phyloP scores from a whole-genome alignment of 2,329 filamentous ascomycete species.

The Epichloe sibirici region DNA sequence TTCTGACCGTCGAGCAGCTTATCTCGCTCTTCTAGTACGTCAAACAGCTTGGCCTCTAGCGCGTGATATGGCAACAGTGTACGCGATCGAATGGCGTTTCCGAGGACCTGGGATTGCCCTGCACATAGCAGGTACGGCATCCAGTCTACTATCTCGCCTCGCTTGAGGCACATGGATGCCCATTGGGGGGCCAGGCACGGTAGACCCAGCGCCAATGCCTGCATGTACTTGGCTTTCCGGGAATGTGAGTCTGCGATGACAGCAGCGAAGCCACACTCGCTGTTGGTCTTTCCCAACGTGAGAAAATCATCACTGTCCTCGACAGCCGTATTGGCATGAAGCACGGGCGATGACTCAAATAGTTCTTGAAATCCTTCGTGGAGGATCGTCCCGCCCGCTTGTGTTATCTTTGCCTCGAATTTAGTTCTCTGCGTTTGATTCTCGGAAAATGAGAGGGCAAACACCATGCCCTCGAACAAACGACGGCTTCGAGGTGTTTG shows the following conservation, averaged over 20 bases:
- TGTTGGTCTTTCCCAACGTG: slow-evolving; percentile 38
- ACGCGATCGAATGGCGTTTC: slow-evolving; percentile 66
- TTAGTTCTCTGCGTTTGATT: slow-evolving; percentile 27
- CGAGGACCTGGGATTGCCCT: slow-evolving; percentile 65
- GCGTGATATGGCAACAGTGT: slow-evolving; percentile 51
- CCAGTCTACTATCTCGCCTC: slow-evolving; percentile 57
- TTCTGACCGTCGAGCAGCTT: slow-evolving; percentile 51
- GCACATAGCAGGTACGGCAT: slow-evolving; percentile 72
- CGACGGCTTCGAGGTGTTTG: slow-evolving; percentile 14
- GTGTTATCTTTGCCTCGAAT: slow-evolving; percentile 50
- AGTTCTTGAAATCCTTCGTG: slow-evolving; percentile 69
- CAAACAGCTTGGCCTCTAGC: slow-evolving; percentile 38
- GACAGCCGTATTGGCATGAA: slow-evolving; percentile 18
- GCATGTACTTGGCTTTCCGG: slow-evolving; percentile 83
- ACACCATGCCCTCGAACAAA: slow-evolving; percentile 72
- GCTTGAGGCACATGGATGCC: slow-evolving; percentile 59
- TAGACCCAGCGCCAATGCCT: slow-evolving; percentile 79
- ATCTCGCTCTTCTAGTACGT: slow-evolving; percentile 47
- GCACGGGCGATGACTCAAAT: slow-evolving; percentile 42
- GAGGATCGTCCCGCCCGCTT: slow-evolving; percentile 62
- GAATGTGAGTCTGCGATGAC: slow-evolving; percentile 79
- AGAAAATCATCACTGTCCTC: slow-evolving; percentile 26
- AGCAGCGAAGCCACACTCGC: slow-evolving; percentile 62
- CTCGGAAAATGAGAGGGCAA: slow-evolving; percentile 62
- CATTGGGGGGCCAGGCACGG: slow-evolving; percentile 79